phyloP scores from a whole-genome alignment of 352 stramenopile genomes.

The Pythium pyrilobum region DNA sequence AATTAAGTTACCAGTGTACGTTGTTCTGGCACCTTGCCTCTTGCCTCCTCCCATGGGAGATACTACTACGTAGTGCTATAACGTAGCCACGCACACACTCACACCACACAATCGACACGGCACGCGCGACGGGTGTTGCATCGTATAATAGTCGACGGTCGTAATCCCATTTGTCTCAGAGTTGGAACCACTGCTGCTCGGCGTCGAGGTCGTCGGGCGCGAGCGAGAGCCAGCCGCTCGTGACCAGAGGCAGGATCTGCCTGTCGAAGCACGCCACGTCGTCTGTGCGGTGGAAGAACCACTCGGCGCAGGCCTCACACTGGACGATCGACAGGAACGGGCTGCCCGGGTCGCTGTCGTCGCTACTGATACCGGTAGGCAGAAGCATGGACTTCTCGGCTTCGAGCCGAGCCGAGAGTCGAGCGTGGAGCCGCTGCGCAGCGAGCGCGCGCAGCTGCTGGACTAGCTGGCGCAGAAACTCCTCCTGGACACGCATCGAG shows the following conservation, averaged over 20 bases:
- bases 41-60: no score
- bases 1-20: no score
- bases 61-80: no score
- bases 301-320: slow-evolving; percentile 28
- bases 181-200: slow-evolving; percentile 24
- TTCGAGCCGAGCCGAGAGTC: slow-evolving; percentile 28
- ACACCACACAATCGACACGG: no score
- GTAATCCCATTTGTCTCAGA: slow-evolving; percentile 1
- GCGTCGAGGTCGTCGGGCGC: slow-evolving; percentile 17
- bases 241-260: slow-evolving; percentile 29
- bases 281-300: slow-evolving; percentile 10
- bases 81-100: no score
- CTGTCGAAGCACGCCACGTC: slow-evolving; percentile 23
- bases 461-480: slow-evolving; percentile 24
- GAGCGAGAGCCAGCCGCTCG: slow-evolving; percentile 32
- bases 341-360: slow-evolving; percentile 1
- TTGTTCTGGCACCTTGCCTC: no score
- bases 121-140: neutral
- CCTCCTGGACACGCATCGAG: slow-evolving; percentile 21
- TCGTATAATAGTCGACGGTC: neutral
- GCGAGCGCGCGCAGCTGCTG: slow-evolving; percentile 27
- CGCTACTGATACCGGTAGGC: neutral
- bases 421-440: slow-evolving; percentile 29
- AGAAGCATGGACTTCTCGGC: slow-evolving; percentile 12
- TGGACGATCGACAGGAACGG: slow-evolving; percentile 38